Evolutionary conservation across 140 eudicot genomes (phyloP), one percentile per base, ranked within the genome.

Genomic region (Cichorium intybus): DNA sequence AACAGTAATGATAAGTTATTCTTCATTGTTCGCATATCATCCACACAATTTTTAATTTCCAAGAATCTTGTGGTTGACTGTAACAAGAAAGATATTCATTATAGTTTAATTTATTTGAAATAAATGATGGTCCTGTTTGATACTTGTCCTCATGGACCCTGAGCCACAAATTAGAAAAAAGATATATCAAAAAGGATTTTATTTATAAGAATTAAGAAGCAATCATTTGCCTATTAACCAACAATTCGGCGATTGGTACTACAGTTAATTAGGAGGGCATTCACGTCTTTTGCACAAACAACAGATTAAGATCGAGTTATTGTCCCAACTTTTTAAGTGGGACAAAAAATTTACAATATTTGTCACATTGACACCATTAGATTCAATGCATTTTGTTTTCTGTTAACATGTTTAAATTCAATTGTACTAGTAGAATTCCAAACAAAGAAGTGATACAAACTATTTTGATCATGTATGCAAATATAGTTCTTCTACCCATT

Each of bases 161-260:
- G 33, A 35, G 72, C 53, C 15, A 34, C 53, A 66, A 14, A 66
- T 34, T 10, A 48, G 28, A 59, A 49, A 68, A 45, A 17, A 9
- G 0, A 56, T 22, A 57, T 31, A 29, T 56, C 27, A 28, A 56
- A 48, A 10, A 14, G 28, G 21, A 69, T 29, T 41, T 68, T 16
- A 17, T 26, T 18, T 49, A 60, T 18, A 20, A 12, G 28, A 22
- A 48, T 60, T 18, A 20, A 12, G 28, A 22, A 48, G 23, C 33
- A 46, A 47, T 45, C 66, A 57, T 20, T 45, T 58, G 55, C 1
- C 55, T n/a, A 52, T 7, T 12, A 67, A 54, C 55, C 16, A 46
- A 22, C 56, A 56, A 28, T 56, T 28, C 43, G 58, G 16, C 49
- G 29, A 46, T 18, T 15, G 18, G 51, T 11, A 55, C 12, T 55